Percentiles rank a stretch among this genome's conserved stretches.
These are phyloP conservation scores for Chaetomium tenue DNA, from an alignment of 495 filamentous ascomycete genomes.

Conservation along the genomic window DNA sequence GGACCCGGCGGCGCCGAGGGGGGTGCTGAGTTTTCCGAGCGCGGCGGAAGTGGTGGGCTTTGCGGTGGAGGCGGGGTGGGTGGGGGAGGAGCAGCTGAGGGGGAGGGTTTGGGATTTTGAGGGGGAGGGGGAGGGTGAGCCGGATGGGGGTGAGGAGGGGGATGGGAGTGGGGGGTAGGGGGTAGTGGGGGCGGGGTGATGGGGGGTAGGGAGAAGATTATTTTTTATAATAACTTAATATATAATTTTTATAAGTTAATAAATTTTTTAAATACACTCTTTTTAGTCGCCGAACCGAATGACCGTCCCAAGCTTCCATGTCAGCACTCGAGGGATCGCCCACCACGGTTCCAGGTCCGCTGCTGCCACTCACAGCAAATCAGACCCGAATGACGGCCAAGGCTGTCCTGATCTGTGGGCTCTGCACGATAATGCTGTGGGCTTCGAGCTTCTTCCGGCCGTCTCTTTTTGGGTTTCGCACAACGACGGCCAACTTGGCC, in stretches of 20 bases:
- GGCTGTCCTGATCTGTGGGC: constrained; percentile 58
- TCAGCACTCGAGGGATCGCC: too few species aligned
- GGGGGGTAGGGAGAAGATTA: neutral
- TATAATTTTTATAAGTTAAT: too few species aligned
- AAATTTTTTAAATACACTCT: too few species aligned
- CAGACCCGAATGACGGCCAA: too few species aligned
- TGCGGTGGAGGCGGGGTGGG: constrained; percentile 47
- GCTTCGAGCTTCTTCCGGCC: constrained; percentile 60
- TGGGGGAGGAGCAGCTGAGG: constrained; percentile 46
- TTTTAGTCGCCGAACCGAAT: too few species aligned
- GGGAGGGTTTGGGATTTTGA: constrained; percentile 17
- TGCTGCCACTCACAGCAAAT: too few species aligned
- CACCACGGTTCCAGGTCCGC: too few species aligned
- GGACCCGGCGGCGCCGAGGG: constrained; percentile 40
- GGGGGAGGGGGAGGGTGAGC: constrained; percentile 8
- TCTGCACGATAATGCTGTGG: constrained; percentile 64
- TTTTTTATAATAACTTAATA: too few species aligned
- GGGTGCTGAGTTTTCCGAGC: constrained; percentile 41
- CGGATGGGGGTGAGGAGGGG: neutral
- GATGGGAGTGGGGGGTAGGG: neutral
- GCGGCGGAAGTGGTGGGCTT: constrained; percentile 47
- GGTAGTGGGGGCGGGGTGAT: neutral
- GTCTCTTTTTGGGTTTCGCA: constrained; percentile 44
- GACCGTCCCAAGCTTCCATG: too few species aligned
- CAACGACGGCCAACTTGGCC: constrained; percentile 35